A percentile compares a stretch with the other conserved stretches of the same genome.
These are phyloP conservation scores for Pichia kudriavzevii DNA, from an alignment of 1,139 yeast species.

Conservation along the genomic window DNA sequence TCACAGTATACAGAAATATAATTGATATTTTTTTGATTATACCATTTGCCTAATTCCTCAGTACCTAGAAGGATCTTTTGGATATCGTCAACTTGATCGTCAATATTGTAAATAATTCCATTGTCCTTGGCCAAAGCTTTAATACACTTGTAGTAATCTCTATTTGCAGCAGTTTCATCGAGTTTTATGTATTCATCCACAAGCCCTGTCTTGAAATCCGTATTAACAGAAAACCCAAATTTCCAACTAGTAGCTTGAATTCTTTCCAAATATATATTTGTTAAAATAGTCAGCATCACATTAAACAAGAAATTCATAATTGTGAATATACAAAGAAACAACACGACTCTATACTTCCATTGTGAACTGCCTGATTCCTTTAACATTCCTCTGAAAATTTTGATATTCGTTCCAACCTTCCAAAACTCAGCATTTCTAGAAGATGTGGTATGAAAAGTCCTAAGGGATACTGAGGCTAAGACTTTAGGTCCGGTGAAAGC, in stretches of 20 bases:
- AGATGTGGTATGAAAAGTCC: constrained; percentile 5
- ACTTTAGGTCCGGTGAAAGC: too few species aligned
- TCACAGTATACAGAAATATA: constrained; percentile 27
- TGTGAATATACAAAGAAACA: constrained; percentile 25
- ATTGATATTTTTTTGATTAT: constrained; percentile 19
- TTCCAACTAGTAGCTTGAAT: constrained; percentile 23
- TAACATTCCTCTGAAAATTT: constrained; percentile 21
- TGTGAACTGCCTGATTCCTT: constrained; percentile 24
- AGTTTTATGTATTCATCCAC: constrained; percentile 26
- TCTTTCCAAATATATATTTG: constrained; percentile 23
- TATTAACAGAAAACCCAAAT: constrained; percentile 25
- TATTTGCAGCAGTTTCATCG: constrained; percentile 23
- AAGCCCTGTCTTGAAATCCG: constrained; percentile 26
- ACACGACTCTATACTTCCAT: constrained; percentile 23
- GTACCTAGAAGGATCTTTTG: constrained; percentile 13
- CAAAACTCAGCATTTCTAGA: constrained; percentile 23
- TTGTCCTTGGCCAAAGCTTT: constrained; percentile 20
- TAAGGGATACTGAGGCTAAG: too few species aligned
- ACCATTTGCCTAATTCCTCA: constrained; percentile 20
- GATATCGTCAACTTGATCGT: constrained; percentile 12
- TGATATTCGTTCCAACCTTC: constrained; percentile 27
- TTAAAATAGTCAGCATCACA: constrained; percentile 26
- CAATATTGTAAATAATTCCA: constrained; percentile 10
- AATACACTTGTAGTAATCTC: constrained; percentile 21
- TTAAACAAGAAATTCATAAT: constrained; percentile 27